Evolutionary conservation across 768 basidiomycete species (phyloP).

Genomic region (Amanita thiersii): DNA sequence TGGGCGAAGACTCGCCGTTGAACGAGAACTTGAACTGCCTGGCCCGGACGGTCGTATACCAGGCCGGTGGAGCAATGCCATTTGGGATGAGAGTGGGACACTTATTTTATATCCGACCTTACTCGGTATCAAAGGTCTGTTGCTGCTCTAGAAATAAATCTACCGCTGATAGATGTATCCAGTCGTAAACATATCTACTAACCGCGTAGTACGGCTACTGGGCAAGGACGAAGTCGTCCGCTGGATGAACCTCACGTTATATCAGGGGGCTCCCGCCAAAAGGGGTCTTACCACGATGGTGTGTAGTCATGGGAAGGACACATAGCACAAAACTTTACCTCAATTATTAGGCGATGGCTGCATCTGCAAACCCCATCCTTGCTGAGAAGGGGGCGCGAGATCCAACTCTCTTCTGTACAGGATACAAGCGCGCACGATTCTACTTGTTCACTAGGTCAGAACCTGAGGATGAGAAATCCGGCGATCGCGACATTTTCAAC

Average conservation of each 20-base stretch:
- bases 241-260: slow-evolving; percentile 81
- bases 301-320: slow-evolving; percentile 17
- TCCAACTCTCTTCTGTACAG: slow-evolving; percentile 89
- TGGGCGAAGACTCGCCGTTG: slow-evolving; percentile 88
- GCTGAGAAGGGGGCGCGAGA: slow-evolving; percentile 80
- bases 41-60: slow-evolving; percentile 65
- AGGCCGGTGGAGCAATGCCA: slow-evolving; percentile 77
- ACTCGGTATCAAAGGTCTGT: slow-evolving; percentile 86
- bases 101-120: slow-evolving; percentile 92
- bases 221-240: slow-evolving; percentile 94
- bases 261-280: slow-evolving; percentile 92
- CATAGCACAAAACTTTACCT: neutral
- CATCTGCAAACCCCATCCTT: slow-evolving; percentile 91
- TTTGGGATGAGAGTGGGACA: slow-evolving; percentile 98
- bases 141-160: neutral
- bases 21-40: slow-evolving; percentile 83
- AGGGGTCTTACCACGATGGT: slow-evolving; percentile 75
- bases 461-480: slow-evolving; percentile 73
- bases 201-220: slow-evolving; percentile 78
- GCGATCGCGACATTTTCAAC: slow-evolving; percentile 96
- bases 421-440: slow-evolving; percentile 88
- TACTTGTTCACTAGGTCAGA: slow-evolving; percentile 90
- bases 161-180: neutral
- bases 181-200: slow-evolving; percentile 95
- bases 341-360: slow-evolving; percentile 72